Conservation (phyloP, 1,284 basidiomycete species). For the Sporisorium sorghi region DNA sequence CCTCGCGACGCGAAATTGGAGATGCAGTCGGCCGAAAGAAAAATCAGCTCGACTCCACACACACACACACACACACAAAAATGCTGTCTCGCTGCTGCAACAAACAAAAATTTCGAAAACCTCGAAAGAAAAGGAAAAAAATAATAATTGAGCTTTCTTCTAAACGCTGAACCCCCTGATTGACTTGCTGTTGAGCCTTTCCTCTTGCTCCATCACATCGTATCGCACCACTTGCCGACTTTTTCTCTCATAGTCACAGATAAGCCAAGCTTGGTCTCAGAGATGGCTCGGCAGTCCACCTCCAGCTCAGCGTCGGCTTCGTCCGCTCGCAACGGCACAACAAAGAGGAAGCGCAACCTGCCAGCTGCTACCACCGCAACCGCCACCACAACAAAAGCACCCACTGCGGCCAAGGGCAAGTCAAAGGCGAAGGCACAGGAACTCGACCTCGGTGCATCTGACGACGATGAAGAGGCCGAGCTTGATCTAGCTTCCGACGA, state of each 20-base stretch:
- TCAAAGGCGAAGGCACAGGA: slow-evolving; percentile 25
- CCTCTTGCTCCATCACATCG: background rate
- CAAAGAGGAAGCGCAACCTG: slow-evolving; percentile 47
- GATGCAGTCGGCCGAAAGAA: slow-evolving; percentile 41
- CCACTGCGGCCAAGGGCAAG: slow-evolving; percentile 20
- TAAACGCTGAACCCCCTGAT: slow-evolving; percentile 18
- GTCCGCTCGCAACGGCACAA: slow-evolving; percentile 33
- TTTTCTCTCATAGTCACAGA: slow-evolving; percentile 1
- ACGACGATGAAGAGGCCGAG: slow-evolving; percentile 37
- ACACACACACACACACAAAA: background rate
- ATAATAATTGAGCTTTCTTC: slow-evolving; percentile 29
- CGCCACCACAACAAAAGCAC: slow-evolving; percentile 11
- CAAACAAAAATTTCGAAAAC: slow-evolving; percentile 34
- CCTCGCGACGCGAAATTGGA: slow-evolving; percentile 38
- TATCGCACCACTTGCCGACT: background rate
- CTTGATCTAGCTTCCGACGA: slow-evolving; percentile 46
- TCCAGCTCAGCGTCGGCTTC: slow-evolving; percentile 32
- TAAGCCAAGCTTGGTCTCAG: background rate
- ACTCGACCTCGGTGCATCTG: slow-evolving; percentile 25
- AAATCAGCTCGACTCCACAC: slow-evolving; percentile 26
- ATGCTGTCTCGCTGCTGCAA: background rate
- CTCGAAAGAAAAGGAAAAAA: background rate
- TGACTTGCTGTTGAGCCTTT: background rate
- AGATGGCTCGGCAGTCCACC: slow-evolving; percentile 35
- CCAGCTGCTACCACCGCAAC: slow-evolving; percentile 5